Evolutionary conservation across 2,329 filamentous ascomycete species (phyloP), one percentile per base, ranked within the genome.

Genomic region (Diplodia mutila): DNA sequence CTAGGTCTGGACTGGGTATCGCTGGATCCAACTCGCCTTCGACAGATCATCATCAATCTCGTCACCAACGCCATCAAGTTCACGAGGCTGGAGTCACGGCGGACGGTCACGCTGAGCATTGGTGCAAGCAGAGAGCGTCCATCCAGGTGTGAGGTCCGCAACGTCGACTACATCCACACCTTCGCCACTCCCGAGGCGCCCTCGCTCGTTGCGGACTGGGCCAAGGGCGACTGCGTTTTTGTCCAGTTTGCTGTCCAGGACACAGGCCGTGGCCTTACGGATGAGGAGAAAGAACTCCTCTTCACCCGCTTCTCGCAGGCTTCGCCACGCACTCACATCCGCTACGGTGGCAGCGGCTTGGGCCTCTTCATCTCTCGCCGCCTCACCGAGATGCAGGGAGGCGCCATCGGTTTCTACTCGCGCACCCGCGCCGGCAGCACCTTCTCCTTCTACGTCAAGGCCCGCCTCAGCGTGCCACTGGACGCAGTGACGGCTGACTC

Each of bases 1-100:
- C 70, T 82, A 7, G 70, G 70, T 4, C 73, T 82, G 12, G 77
- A 80, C 23, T 75, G 79, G 68, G 73, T 83, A 3, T 74, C 79
- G 23, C 70, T 83, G 0, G 82, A 83, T 67, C 78, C 80, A 0
- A 80, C 76, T 39, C 75, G 81, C 25, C 72, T 83, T 11, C 77
- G 81, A 0, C 81, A 83, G 53, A 79, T 83, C 4, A 74, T 80
- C 0, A 73, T 79, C 32, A 79, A 79, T 34, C 73, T 83, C 1
- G 75, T 83, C n/a, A 82, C 81, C 9, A 83, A 83, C 59, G 78
- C 80, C 0, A 81, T 83, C 73, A 83, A 83, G 65, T 83, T 83
- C 69, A 82, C 81, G 0, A 78, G 80, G 48, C 72, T 76, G 25
- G 74, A 75, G 1, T 61, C 73, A 2, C 69, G 70, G 3, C 78